Base-by-base conservation (phyloP, 306 rosid genomes). In the Gleditsia sinensis region DNA sequence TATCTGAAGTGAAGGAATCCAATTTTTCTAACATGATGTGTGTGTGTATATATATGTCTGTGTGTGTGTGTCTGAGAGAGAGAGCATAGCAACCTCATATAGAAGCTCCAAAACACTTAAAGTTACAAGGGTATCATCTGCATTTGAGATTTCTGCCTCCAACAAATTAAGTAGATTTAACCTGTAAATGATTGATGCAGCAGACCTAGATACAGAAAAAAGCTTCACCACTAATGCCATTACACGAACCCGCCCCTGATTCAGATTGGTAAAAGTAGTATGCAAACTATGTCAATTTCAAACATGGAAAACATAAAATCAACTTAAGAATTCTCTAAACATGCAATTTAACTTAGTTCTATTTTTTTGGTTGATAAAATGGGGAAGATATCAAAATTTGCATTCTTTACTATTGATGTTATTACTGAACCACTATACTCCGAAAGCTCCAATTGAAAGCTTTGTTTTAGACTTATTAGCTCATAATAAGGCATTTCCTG, bases 181-280 rank as follows among this genome's bases (percentile, higher is more conserved):
- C 76, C 80, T 81, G 88, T 83, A 58, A 74, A 94, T 73, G 48
- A 72, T 62, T 20, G 93, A 85, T 49, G 96, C 97, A 72, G 88
- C 90, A 58, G 88, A 74, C 43, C 72, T 74, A 75, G 99, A 94
- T 64, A 90, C 74, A 34, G 97, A 90, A 68, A 91, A 90, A 32
- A 94, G 86, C 86, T 92, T 92, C 90, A 90, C 99, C 61, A 91
- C 88, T 72, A 94, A 78, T 72, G 95, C 93, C 88, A 94, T 76
- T 34, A 94, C 83, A 21, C 97, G 96, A 61, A 92, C 85, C 76
- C 93, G 86, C n/a, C 96, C 99, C 99, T 94, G 78, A 28, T 79
- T 74, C 24, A 73, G 61, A 67, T 71, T 14, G 17, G 25, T 54
- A 71, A 40, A 82, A 40, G 6, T 34, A 55, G 27, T 27, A 72